Conservation (phyloP, 2,329 filamentous ascomycete genomes). For the Tympanopsis confertula region DNA sequence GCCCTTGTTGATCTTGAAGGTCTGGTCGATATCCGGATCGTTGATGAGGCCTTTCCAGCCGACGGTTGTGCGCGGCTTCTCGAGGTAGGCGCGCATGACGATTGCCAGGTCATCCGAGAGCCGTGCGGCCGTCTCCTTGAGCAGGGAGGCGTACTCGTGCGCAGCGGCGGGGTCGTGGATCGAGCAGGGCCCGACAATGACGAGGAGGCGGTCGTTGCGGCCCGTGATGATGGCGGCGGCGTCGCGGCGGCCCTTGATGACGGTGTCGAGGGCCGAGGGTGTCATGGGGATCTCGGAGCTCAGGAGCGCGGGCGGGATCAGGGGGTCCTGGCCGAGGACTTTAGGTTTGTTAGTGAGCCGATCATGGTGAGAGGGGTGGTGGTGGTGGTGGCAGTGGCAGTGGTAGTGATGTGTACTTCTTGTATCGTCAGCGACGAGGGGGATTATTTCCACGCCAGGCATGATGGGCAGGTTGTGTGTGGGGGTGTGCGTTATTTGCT, state of each 20-base stretch:
- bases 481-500: slow-evolving; percentile 2
- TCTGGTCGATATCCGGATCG: slow-evolving; percentile 93
- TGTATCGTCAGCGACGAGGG: slow-evolving; percentile 21
- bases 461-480: slow-evolving; percentile 10
- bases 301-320: slow-evolving; percentile 81
- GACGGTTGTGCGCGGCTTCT: slow-evolving; percentile 95
- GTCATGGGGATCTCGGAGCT: slow-evolving; percentile 72
- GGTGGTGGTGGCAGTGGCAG: too few species aligned
- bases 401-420: slow-evolving; percentile 18
- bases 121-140: slow-evolving; percentile 68
- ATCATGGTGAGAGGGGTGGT: too few species aligned
- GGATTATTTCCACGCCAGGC: slow-evolving; percentile 19
- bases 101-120: slow-evolving; percentile 76
- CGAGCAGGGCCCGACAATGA: slow-evolving; percentile 90
- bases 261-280: slow-evolving; percentile 49
- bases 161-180: slow-evolving; percentile 88
- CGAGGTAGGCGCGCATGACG: slow-evolving; percentile 96
- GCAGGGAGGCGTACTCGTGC: slow-evolving; percentile 72
- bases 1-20: slow-evolving; percentile 98
- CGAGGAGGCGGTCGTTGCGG: slow-evolving; percentile 75
- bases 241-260: slow-evolving; percentile 59
- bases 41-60: slow-evolving; percentile 99
- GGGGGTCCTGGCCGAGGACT: slow-evolving; percentile 90
- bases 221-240: slow-evolving; percentile 67
- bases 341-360: slow-evolving; percentile 5